Base-by-base conservation (phyloP, 345 rosid species). In the Eucalyptus regnans region DNA sequence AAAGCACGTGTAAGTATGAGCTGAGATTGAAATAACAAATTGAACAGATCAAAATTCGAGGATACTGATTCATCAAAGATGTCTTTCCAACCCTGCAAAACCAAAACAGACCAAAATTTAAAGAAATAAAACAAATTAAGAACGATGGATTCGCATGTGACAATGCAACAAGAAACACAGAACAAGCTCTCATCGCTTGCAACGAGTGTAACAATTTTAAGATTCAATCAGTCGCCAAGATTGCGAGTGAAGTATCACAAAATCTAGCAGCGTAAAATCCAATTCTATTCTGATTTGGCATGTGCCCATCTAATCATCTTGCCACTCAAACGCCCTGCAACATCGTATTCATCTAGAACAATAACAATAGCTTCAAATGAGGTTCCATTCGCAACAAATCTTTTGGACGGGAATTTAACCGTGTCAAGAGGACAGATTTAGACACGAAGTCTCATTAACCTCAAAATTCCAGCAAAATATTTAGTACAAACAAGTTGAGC, bases 61-160 rank as follows among this genome's bases (percentile, higher is more conserved):
- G 92, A 90, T 95, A 97, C 99, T 95, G 99, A 92, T 97, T 97
- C 99, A 97, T 97, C 90, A 96, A 92, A 84, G 99, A 97, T 80
- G 99, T 97, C 93, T 96, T 97, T 66, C 99, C 98, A 66, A 97
- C 99, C 94, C 99, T 97, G 92, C 46, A 25, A 89, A 6, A 87
- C 29, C 15, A 81, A 86, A 23, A 7, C 56, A 2, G 46, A 88
- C 64, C 22, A 17, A 3, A 80, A 56, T 52, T 9, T 13, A 33
- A 86, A 48, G 50, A 10, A 58, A 43, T n/a, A 10, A 51, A 48
- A 41, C 50, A 86, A 54, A 48, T 50, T 9, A 79, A 60, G 60
- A 88, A 88, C 17, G 52, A 86, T 50, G 27, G 33, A 50, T 86
- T 50, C 2, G 27, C 64, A 20, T 9, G 33, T 20, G 0, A 48